Conservation (phyloP, 2,329 filamentous ascomycete genomes). For the Colletotrichum salicis region DNA sequence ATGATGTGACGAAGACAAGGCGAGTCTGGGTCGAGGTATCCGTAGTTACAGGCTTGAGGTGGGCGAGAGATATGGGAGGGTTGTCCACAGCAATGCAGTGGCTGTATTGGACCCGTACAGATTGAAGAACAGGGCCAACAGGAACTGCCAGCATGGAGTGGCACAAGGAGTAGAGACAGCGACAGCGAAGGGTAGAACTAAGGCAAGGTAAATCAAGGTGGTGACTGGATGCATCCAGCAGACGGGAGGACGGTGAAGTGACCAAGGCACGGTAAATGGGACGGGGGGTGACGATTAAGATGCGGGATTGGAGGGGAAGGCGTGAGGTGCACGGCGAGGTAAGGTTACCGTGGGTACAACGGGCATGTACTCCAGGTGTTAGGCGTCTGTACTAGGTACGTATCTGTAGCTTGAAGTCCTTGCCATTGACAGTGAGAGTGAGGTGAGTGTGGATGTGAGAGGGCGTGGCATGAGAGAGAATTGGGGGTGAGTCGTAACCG, state of each 20-base stretch:
- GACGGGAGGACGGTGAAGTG: neutral
- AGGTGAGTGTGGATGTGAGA: too few species aligned
- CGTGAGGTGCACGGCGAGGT: neutral
- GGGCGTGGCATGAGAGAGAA: constrained; percentile 1
- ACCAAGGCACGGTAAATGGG: constrained; percentile 27
- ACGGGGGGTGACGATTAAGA: constrained; percentile 6
- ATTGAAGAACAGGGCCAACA: neutral
- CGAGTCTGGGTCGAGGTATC: neutral
- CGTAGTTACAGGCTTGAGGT: neutral
- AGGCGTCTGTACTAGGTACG: too few species aligned
- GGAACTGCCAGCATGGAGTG: neutral
- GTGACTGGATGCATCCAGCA: neutral
- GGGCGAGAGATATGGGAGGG: constrained; percentile 14
- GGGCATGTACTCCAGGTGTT: neutral
- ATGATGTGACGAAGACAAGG: constrained; percentile 28
- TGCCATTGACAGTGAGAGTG: too few species aligned
- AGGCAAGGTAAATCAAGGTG: neutral
- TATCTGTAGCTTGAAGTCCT: too few species aligned
- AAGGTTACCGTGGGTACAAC: neutral
- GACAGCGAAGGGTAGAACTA: neutral
- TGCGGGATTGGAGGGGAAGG: neutral
- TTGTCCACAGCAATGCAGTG: neutral
- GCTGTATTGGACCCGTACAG: neutral
- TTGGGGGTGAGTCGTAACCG: constrained; percentile 3
- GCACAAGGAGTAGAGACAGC: neutral